A percentile compares a stretch with the other conserved stretches of the same genome.
Conservation (phyloP, 2,329 filamentous ascomycete species). For the Apiospora phragmitis region DNA sequence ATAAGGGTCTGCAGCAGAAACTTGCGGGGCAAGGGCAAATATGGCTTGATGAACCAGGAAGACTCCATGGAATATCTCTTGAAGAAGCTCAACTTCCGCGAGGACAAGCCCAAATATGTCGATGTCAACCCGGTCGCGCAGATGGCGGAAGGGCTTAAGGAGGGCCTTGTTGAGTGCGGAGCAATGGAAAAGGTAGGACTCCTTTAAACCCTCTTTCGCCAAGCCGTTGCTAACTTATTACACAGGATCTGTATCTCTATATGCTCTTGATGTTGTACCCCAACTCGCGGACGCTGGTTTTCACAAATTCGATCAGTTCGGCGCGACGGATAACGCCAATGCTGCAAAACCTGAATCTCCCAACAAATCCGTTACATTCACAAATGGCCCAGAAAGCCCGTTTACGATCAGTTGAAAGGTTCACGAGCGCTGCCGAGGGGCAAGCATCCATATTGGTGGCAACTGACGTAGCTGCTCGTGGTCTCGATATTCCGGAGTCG, state of each 20-base stretch:
- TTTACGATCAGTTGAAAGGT: conserved; percentile 87
- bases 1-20: conserved; percentile 88
- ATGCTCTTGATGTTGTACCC: conserved; percentile 81
- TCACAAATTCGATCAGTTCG: conserved; percentile 93
- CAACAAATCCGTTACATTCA: conserved; percentile 79
- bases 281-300: conserved; percentile 79
- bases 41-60: conserved; percentile 67
- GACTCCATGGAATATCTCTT: conserved; percentile 92
- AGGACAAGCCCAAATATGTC: conserved; percentile 83
- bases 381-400: conserved; percentile 96
- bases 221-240: no score
- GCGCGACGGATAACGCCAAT: conserved; percentile 84
- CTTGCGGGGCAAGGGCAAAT: conserved; percentile 73
- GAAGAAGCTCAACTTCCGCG: conserved; percentile 83
- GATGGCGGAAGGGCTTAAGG: conserved; percentile 83
- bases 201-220: no score
- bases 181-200: conserved; percentile 77
- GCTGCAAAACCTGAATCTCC: conserved; percentile 77
- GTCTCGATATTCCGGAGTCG: conserved; percentile 91
- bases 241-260: conserved; percentile 94
- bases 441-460: conserved; percentile 73
- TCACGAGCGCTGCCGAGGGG: conserved; percentile 63
- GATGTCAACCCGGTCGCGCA: conserved; percentile 88
- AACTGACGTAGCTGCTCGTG: conserved; percentile 90
- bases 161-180: conserved; percentile 88